These are phyloP conservation scores for Saccharomycopsis phalli DNA, from an alignment of 1,139 yeast species.

Conservation along the genomic window DNA sequence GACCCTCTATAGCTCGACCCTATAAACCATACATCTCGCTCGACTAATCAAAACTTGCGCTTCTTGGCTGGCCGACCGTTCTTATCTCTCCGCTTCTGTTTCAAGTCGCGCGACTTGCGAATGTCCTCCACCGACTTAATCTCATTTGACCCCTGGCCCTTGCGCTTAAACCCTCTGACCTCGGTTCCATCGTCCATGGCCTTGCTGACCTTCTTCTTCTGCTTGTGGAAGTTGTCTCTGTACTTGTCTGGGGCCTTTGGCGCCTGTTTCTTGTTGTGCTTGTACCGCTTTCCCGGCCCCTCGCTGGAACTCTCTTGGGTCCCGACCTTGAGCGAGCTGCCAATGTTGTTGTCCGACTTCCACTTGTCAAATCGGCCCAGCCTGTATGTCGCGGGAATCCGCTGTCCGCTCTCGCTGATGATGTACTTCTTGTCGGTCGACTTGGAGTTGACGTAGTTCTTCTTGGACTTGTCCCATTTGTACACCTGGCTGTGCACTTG, in stretches of 20 bases:
- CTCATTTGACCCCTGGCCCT: slow-evolving; percentile 45
- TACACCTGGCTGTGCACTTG: slow-evolving; percentile 57
- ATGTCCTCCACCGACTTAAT: slow-evolving; percentile 65
- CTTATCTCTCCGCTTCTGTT: slow-evolving; percentile 73
- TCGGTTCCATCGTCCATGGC: slow-evolving; percentile 70
- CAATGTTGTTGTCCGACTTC: slow-evolving; percentile 64
- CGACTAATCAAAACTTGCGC: slow-evolving; percentile 26
- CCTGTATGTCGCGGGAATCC: slow-evolving; percentile 84
- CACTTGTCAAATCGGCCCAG: slow-evolving; percentile 90
- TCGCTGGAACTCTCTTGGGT: slow-evolving; percentile 37
- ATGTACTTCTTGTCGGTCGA: slow-evolving; percentile 81
- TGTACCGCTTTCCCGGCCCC: slow-evolving; percentile 41
- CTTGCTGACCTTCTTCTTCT: slow-evolving; percentile 72
- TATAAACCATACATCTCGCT: no score
- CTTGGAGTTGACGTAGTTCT: slow-evolving; percentile 75
- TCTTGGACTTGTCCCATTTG: slow-evolving; percentile 93
- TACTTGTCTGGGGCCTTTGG: slow-evolving; percentile 85
- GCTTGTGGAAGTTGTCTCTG: slow-evolving; percentile 79
- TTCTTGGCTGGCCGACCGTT: slow-evolving; percentile 72
- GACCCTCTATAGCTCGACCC: no score
- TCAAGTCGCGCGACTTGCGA: slow-evolving; percentile 60
- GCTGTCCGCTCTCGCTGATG: slow-evolving; percentile 91
- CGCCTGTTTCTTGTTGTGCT: slow-evolving; percentile 67
- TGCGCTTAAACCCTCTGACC: slow-evolving; percentile 59
- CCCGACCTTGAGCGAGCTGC: slow-evolving; percentile 44